phyloP scores from a whole-genome alignment of 495 filamentous ascomycete species.

The Penicillium angulare region DNA sequence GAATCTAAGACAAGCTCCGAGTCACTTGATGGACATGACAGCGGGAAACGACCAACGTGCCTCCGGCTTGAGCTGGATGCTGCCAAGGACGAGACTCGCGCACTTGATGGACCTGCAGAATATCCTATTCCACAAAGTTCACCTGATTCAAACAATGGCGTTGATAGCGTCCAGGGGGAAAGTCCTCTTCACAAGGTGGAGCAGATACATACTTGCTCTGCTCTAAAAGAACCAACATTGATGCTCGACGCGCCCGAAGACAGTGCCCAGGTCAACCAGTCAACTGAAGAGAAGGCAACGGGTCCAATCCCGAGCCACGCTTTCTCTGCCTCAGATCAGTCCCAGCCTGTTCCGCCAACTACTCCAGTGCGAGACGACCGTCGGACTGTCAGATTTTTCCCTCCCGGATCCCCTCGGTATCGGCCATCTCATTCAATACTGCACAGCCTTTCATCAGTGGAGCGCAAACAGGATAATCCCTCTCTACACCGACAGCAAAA shows the following conservation, averaged over 20 bases:
- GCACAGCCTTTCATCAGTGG: conserved; percentile 11
- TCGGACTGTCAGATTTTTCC: conserved; percentile 10
- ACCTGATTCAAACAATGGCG: conserved; percentile 18
- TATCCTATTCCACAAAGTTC: conserved; percentile 26
- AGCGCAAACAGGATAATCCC: conserved; percentile 14
- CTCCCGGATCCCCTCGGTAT: conserved; percentile 1
- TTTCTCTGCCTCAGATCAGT: conserved; percentile 6
- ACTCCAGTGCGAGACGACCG: background rate
- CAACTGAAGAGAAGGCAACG: background rate
- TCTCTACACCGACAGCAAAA: conserved; percentile 13
- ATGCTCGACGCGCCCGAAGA: conserved; percentile 17
- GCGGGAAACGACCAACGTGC: background rate
- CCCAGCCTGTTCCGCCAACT: background rate
- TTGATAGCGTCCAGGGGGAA: background rate
- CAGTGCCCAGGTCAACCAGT: background rate
- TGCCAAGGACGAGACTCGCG: conserved; percentile 20
- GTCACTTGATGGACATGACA: background rate
- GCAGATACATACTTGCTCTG: conserved; percentile 4
- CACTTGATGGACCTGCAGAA: conserved; percentile 16
- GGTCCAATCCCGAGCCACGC: background rate
- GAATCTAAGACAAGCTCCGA: background rate
- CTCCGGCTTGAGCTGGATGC: conserved; percentile 22
- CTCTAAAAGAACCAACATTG: conserved; percentile 8
- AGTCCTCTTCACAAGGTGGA: background rate
- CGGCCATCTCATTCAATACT: background rate